Percentiles rank a stretch among this genome's conserved stretches.
Conservation (phyloP, 1,284 basidiomycete species). For the Lentinula novae-zelandiae region DNA sequence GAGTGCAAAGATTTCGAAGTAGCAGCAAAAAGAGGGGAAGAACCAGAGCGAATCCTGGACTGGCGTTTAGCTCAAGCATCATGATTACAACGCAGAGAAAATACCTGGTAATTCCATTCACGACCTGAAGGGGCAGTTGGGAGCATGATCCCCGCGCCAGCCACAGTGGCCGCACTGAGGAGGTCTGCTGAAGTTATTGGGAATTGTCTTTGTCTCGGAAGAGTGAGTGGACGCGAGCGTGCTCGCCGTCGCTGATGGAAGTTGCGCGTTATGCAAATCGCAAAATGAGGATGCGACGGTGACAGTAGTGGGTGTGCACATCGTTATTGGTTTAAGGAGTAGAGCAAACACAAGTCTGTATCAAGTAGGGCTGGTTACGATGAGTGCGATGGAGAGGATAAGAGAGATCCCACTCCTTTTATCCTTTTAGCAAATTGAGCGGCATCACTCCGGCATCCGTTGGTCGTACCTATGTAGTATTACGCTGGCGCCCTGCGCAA, state of each 20-base stretch:
- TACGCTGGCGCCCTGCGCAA: neutral
- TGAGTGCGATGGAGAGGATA: neutral
- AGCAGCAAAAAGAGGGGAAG: neutral
- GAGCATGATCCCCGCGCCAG: conserved; percentile 62
- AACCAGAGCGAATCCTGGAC: neutral
- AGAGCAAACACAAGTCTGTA: neutral
- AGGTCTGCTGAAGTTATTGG: conserved; percentile 36
- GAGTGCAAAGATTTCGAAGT: neutral
- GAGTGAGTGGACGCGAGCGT: conserved; percentile 3
- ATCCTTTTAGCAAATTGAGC: neutral
- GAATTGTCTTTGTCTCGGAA: conserved; percentile 14
- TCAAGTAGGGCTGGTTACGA: neutral
- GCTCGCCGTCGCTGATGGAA: neutral
- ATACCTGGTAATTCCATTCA: conserved; percentile 12
- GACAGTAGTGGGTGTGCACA: neutral
- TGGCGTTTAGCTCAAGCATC: neutral
- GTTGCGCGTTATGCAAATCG: neutral
- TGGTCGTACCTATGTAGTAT: neutral
- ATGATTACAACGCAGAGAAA: conserved; percentile 12
- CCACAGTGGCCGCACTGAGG: conserved; percentile 78
- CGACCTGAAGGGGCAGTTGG: conserved; percentile 63
- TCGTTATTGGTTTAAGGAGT: conserved; percentile 8
- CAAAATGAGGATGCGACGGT: neutral
- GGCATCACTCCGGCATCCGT: neutral
- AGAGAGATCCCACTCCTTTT: neutral